These are phyloP conservation scores for Penicillium frequentans DNA, from an alignment of 2,329 filamentous ascomycete genomes.

Conservation along the genomic window DNA sequence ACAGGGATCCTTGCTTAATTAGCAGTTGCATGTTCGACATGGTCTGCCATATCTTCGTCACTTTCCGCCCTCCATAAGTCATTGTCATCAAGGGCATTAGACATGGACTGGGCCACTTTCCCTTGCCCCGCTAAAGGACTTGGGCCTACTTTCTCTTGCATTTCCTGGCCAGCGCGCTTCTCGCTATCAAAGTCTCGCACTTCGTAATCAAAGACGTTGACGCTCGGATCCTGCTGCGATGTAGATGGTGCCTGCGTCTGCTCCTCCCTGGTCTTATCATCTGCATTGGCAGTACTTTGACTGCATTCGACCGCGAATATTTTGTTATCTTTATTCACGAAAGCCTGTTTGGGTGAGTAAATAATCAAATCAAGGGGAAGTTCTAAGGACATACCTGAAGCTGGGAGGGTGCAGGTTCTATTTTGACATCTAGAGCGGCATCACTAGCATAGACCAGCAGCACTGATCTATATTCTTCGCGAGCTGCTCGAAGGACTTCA, in stretches of 20 bases:
- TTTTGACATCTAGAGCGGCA: constrained; percentile 39
- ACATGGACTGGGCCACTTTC: not conserved
- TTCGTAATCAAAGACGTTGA: constrained; percentile 43
- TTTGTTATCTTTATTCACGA: constrained; percentile 53
- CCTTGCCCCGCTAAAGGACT: constrained; percentile 16
- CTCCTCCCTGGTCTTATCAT: constrained; percentile 1
- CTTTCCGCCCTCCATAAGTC: constrained; percentile 10
- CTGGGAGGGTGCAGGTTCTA: constrained; percentile 31
- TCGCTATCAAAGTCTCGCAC: constrained; percentile 38
- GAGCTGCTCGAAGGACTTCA: constrained; percentile 56
- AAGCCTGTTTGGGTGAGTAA: constrained; percentile 35
- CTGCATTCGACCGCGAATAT: constrained; percentile 39
- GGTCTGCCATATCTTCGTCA: constrained; percentile 11
- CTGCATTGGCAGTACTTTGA: constrained; percentile 13
- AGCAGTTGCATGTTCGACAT: constrained; percentile 11
- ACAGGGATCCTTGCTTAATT: not conserved
- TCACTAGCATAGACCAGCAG: constrained; percentile 62
- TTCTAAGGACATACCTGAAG: constrained; percentile 36
- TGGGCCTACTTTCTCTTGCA: constrained; percentile 37
- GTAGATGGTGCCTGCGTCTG: constrained; percentile 2
- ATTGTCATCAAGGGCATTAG: constrained; percentile 7
- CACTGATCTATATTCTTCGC: constrained; percentile 52
- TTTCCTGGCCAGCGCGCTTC: constrained; percentile 33
- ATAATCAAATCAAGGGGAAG: not conserved
- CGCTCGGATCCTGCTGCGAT: constrained; percentile 11